Conservation (phyloP, 495 filamentous ascomycete species). For the Penicillium bialowiezense region DNA sequence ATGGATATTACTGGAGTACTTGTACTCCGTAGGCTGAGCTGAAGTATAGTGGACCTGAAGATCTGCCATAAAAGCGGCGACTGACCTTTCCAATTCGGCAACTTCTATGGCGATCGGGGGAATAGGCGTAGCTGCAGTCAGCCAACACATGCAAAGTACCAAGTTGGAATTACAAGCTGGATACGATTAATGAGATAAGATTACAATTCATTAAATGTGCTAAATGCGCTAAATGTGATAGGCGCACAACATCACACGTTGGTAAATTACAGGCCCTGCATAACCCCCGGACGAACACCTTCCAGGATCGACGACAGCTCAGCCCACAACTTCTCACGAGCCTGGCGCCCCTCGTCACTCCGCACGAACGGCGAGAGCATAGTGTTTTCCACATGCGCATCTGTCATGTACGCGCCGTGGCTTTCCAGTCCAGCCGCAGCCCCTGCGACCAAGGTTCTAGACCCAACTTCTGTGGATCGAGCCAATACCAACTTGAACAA, state of each 20-base stretch:
- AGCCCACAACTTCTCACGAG: constrained; percentile 50
- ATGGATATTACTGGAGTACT: no score
- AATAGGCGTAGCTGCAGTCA: not conserved
- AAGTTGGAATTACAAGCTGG: no score
- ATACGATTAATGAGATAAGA: no score
- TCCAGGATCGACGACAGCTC: constrained; percentile 51
- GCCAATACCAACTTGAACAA: constrained; percentile 30
- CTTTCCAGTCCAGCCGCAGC: constrained; percentile 34
- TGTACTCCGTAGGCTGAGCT: no score
- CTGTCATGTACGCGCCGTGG: constrained; percentile 48
- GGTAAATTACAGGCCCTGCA: constrained; percentile 11
- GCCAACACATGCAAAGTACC: not conserved
- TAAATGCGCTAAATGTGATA: no score
- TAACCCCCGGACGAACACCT: constrained; percentile 43
- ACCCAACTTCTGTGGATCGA: constrained; percentile 46
- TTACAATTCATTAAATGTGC: no score
- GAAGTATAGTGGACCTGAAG: no score
- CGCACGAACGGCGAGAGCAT: constrained; percentile 33
- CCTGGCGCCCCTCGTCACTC: constrained; percentile 35
- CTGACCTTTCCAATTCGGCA: no score
- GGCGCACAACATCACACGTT: constrained; percentile 1
- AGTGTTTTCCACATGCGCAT: constrained; percentile 24
- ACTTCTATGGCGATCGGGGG: no score
- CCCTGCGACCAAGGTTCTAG: constrained; percentile 42
- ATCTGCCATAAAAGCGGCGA: no score